phyloP scores from a whole-genome alignment of 768 basidiomycete species.

The Steccherinum ochraceum region DNA sequence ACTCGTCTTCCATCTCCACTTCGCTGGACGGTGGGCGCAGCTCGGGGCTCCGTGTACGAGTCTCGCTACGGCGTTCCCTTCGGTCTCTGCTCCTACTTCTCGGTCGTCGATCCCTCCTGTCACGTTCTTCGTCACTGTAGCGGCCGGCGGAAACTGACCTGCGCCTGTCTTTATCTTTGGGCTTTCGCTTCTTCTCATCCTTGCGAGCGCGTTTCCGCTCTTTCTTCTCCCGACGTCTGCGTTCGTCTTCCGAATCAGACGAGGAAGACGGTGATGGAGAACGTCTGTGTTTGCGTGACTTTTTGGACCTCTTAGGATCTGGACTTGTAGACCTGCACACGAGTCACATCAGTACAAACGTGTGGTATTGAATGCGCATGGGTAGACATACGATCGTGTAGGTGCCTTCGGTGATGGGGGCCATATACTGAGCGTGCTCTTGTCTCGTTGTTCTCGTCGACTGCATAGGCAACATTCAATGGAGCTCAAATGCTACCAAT shows the following conservation, averaged over 20 bases:
- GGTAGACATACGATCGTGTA: constrained; percentile 47
- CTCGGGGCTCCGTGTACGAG: constrained; percentile 24
- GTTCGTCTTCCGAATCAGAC: constrained; percentile 49
- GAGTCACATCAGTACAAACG: too few species aligned
- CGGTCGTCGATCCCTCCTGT: constrained; percentile 21
- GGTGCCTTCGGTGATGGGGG: constrained; percentile 74
- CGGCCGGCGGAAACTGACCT: constrained; percentile 31
- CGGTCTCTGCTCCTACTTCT: constrained; percentile 20
- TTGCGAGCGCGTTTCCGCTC: constrained; percentile 42
- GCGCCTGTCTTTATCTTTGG: constrained; percentile 36
- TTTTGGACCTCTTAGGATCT: constrained; percentile 46
- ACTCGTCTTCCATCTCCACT: constrained; percentile 43
- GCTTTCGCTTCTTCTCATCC: constrained; percentile 52
- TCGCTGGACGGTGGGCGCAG: constrained; percentile 14
- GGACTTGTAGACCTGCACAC: constrained; percentile 49
- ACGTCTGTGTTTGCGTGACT: constrained; percentile 49
- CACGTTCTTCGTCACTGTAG: constrained; percentile 32
- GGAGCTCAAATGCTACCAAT: constrained; percentile 2
- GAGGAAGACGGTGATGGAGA: constrained; percentile 38
- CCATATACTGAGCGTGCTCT: constrained; percentile 60
- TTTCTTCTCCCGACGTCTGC: constrained; percentile 47
- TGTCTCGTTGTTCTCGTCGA: constrained; percentile 64
- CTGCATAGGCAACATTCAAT: too few species aligned
- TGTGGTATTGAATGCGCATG: not conserved
- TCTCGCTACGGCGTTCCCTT: constrained; percentile 11